Base-by-base conservation (phyloP, 83 land plant species). In the Thuja plicata region DNA sequence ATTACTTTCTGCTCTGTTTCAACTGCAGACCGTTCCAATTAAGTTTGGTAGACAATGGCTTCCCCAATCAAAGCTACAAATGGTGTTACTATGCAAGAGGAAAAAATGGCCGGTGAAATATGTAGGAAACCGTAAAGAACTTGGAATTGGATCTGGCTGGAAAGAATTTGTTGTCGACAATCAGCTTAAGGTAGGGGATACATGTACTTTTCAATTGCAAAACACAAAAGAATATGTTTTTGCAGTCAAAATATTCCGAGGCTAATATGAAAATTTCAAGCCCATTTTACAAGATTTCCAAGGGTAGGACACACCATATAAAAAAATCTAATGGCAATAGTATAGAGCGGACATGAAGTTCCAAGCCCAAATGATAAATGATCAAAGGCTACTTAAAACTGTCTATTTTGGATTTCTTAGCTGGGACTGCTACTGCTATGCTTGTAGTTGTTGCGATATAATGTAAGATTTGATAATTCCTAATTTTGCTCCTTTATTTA, bases 91-190 rank as follows among this genome's bases (percentile, higher is more conserved):
- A 43, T 43, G n/a, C 83, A 30, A 80, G 46, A 80, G n/a, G 10
- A 21, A 24, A 19, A 41, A 80, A 21, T 80, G 83, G 83, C 48
- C 1, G 83, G 83, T 41, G 48, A 19, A 27, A 80, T 41, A 38
- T 80, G 48, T 40, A 41, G 46, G 83, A 41, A 24, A 80, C n/a
- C 46, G 27, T 17, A 80, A 17, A 40, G 8, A 21, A 80, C 10
- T 43, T 80, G 38, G 83, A 21, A 24, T 80, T 40, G 83, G 83
- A 40, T 7, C 48, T 40, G 83, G 83, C n/a, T 80, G 83, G 83
- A 80, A 80, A 80, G 21, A 1, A 2, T 80, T 80, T 80, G 83
- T 43, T 19, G 2, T 80, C 9, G 83, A 41, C 83, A 80, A 80
- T 41, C 46, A 80, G 46, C 9, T 80, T 41, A 80, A 80, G 83